Evolutionary conservation across 176 grass and related monocot species (phyloP).

Genomic region (Luzula sylvatica): DNA sequence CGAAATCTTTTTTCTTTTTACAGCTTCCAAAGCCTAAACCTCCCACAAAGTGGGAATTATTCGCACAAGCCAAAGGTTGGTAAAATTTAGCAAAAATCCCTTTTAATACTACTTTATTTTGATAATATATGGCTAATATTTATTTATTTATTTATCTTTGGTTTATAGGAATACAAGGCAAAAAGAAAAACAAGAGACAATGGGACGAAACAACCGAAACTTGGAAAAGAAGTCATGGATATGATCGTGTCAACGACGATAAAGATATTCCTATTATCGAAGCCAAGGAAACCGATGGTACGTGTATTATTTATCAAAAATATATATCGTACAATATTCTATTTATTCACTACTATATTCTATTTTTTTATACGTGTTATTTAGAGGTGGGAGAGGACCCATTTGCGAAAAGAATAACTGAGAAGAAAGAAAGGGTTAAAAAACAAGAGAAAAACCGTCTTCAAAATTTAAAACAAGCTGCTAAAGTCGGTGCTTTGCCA

Average conservation of each 20-base stretch:
- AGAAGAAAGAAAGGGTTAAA: slow-evolving; percentile 73
- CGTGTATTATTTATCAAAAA: slow-evolving; percentile 2
- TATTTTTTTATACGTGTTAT: slow-evolving; percentile 6
- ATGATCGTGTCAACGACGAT: slow-evolving; percentile 91
- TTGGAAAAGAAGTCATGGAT: slow-evolving; percentile 80
- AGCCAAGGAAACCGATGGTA: slow-evolving; percentile 70
- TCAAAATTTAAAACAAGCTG: slow-evolving; percentile 74
- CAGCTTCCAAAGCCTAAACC: slow-evolving; percentile 79
- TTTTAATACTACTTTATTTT: not conserved
- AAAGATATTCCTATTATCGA: slow-evolving; percentile 78
- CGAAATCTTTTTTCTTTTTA: not conserved
- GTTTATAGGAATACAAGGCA: slow-evolving; percentile 51
- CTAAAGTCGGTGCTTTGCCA: slow-evolving; percentile 70
- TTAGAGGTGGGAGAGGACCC: slow-evolving; percentile 78
- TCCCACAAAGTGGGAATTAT: slow-evolving; percentile 86
- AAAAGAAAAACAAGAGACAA: slow-evolving; percentile 73
- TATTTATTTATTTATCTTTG: not conserved
- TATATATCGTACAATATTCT: not conserved
- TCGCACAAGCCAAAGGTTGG: slow-evolving; percentile 71
- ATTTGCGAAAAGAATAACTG: slow-evolving; percentile 68
- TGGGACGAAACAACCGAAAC: slow-evolving; percentile 77
- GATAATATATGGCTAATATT: not conserved
- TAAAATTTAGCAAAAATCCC: not conserved
- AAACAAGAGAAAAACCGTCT: slow-evolving; percentile 90
- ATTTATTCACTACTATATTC: not conserved